phyloP scores from a whole-genome alignment of 2,329 filamentous ascomycete genomes.

The Simplicillium aogashimaense region DNA sequence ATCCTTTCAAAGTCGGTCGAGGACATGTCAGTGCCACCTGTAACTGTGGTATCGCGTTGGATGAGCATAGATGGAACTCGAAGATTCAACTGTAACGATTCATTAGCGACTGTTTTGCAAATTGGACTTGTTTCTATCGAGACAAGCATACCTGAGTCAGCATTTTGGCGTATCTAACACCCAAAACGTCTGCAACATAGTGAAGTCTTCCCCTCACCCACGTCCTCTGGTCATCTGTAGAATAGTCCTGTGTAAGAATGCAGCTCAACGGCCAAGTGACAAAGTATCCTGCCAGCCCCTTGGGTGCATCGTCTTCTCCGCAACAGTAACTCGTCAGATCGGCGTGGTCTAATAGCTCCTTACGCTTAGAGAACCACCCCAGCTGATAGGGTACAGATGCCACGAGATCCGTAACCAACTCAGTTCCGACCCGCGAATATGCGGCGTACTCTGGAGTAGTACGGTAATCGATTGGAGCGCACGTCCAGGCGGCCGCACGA shows the following conservation, averaged over 20 bases:
- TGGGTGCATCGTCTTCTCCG: constrained; percentile 37
- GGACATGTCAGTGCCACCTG: constrained; percentile 4
- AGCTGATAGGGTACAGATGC: constrained; percentile 52
- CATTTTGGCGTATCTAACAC: constrained; percentile 48
- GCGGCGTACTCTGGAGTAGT: constrained; percentile 53
- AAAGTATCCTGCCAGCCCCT: constrained; percentile 49
- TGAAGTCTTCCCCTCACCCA: constrained; percentile 45
- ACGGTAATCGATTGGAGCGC: constrained; percentile 49
- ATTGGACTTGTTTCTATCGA: too few relatives aligned
- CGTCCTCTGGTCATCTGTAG: constrained; percentile 45
- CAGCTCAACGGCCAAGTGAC: constrained; percentile 49
- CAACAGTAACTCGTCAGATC: constrained; percentile 36
- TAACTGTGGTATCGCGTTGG: constrained; percentile 38
- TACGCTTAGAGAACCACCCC: constrained; percentile 43
- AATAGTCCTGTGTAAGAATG: constrained; percentile 45
- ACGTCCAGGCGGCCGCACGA: constrained; percentile 51
- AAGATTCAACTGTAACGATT: constrained; percentile 35
- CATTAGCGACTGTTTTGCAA: neutral
- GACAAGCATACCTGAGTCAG: constrained; percentile 36
- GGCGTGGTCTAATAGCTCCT: constrained; percentile 26
- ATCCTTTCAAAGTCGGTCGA: constrained; percentile 31
- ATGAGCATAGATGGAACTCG: constrained; percentile 55
- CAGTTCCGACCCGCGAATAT: constrained; percentile 37
- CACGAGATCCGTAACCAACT: constrained; percentile 48
- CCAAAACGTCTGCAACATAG: constrained; percentile 44